Conservation (phyloP, 441 rosid genomes). For the Aleurites moluccanus region DNA sequence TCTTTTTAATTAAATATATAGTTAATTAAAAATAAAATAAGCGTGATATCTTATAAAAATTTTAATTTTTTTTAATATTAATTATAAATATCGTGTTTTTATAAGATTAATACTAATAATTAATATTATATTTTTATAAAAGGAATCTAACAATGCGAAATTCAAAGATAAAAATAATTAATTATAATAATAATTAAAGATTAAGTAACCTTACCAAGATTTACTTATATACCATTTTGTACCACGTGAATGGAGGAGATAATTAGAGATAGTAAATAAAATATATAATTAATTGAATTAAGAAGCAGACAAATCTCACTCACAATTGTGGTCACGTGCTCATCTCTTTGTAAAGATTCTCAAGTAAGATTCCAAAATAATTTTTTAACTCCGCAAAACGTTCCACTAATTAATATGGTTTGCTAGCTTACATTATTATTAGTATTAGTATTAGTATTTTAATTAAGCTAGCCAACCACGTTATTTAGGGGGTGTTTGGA, state of each 20-base stretch:
- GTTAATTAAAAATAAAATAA: too few species aligned
- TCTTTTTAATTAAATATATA: too few species aligned
- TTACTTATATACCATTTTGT: too few species aligned
- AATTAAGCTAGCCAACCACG: too few species aligned
- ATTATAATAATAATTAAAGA: neutral
- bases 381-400: neutral
- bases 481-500: too few species aligned
- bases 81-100: too few species aligned
- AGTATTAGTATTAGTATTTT: too few species aligned
- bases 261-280: neutral
- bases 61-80: too few species aligned
- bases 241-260: slow-evolving; percentile 2
- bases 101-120: too few species aligned
- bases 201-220: neutral
- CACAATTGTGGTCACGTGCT: slow-evolving; percentile 16
- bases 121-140: too few species aligned
- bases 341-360: slow-evolving; percentile 12
- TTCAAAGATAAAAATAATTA: neutral
- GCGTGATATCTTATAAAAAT: too few species aligned
- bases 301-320: slow-evolving; percentile 16
- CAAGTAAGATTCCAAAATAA: slow-evolving; percentile 17
- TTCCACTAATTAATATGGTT: neutral
- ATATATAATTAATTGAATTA: neutral
- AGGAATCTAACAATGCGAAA: too few species aligned
- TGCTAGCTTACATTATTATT: neutral